Conservation (phyloP, 2,329 filamentous ascomycete genomes). For the Arthrobotrys pseudoclavata region DNA sequence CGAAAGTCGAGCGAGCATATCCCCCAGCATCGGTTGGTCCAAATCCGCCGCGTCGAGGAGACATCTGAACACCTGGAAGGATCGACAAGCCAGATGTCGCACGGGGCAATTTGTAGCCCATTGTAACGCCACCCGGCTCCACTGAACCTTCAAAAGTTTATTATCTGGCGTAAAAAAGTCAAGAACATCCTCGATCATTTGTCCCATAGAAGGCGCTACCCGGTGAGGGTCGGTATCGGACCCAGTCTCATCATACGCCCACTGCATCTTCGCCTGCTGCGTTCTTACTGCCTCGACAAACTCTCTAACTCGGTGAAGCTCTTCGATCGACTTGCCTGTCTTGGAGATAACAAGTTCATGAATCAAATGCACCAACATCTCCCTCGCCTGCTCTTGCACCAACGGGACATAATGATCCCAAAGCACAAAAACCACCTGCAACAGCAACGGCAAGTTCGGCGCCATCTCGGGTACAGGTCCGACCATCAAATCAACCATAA, state of each 20-base stretch:
- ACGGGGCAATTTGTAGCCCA: slow-evolving; percentile 99
- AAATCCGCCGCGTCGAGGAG: slow-evolving; percentile 80
- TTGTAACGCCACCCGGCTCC: slow-evolving; percentile 88
- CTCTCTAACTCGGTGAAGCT: slow-evolving; percentile 76
- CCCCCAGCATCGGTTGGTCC: slow-evolving; percentile 93
- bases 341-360: slow-evolving; percentile 89
- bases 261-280: slow-evolving; percentile 86
- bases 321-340: slow-evolving; percentile 74
- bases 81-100: slow-evolving; percentile 91
- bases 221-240: slow-evolving; percentile 79
- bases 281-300: slow-evolving; percentile 88
- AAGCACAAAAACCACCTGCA: slow-evolving; percentile 91
- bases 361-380: slow-evolving; percentile 97
- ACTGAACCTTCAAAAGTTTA: slow-evolving; percentile 88
- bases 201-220: slow-evolving; percentile 88
- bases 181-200: slow-evolving; percentile 84
- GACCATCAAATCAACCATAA: slow-evolving; percentile 96
- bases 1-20: slow-evolving; percentile 94
- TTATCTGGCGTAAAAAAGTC: slow-evolving; percentile 87
- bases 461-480: slow-evolving; percentile 83
- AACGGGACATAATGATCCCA: slow-evolving; percentile 98
- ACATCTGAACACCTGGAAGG: slow-evolving; percentile 96
- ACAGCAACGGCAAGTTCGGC: slow-evolving; percentile 84
- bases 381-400: slow-evolving; percentile 94
- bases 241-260: slow-evolving; percentile 94